These are phyloP conservation scores for Fusarium temperatum DNA, from an alignment of 2,329 filamentous ascomycete species.

Conservation along the genomic window DNA sequence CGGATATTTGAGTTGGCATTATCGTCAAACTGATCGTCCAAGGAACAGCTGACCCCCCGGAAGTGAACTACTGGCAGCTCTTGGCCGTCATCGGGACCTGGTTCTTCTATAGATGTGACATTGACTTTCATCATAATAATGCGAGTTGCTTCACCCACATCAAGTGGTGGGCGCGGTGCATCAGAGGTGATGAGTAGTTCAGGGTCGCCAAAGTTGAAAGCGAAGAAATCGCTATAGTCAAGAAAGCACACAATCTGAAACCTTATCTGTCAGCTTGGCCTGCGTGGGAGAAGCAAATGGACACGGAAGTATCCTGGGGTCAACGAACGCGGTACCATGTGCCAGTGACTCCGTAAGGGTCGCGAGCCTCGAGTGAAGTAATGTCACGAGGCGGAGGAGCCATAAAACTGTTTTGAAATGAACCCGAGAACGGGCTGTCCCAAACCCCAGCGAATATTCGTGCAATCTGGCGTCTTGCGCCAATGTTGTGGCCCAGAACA, in stretches of 20 bases:
- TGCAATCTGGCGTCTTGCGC: constrained; percentile 55
- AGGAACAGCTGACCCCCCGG: constrained; percentile 61
- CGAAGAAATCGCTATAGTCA: constrained; percentile 77
- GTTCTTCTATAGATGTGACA: constrained; percentile 67
- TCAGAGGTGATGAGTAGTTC: constrained; percentile 51
- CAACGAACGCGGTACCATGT: constrained; percentile 72
- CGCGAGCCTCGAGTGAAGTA: constrained; percentile 60
- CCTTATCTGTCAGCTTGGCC: constrained; percentile 28
- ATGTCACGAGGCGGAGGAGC: constrained; percentile 48
- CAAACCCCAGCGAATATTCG: constrained; percentile 62
- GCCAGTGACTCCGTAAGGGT: constrained; percentile 77
- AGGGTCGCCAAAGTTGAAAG: constrained; percentile 71
- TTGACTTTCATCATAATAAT: constrained; percentile 75
- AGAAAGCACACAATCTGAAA: constrained; percentile 58
- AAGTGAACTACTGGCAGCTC: constrained; percentile 74
- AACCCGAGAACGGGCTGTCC: constrained; percentile 64
- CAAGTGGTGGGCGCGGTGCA: constrained; percentile 62
- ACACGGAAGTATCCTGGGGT: not conserved
- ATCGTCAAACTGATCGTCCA: constrained; percentile 73
- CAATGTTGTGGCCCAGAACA: constrained; percentile 71
- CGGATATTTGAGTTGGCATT: constrained; percentile 73
- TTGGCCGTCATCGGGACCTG: constrained; percentile 66
- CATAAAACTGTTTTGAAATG: constrained; percentile 61
- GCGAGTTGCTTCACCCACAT: constrained; percentile 72
- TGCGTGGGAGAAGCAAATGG: not conserved